phyloP scores from a whole-genome alignment of 495 filamentous ascomycete species.

The Daldinia caldariorum region DNA sequence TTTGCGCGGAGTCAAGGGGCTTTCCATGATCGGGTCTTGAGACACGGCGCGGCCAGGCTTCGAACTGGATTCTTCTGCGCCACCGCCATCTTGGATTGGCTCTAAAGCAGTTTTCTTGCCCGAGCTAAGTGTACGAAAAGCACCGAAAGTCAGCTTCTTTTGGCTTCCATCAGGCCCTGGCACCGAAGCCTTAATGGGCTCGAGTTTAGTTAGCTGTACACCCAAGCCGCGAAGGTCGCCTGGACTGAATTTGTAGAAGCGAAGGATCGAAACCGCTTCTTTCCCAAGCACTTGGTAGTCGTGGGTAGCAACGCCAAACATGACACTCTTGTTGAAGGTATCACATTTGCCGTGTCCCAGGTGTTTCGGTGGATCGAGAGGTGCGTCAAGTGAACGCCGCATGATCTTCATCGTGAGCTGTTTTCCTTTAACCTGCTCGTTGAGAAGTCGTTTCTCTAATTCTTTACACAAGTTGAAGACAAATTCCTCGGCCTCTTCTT shows the following conservation, averaged over 20 bases:
- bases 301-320: conserved; percentile 85
- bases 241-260: conserved; percentile 82
- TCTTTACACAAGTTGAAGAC: conserved; percentile 83
- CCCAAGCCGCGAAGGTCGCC: conserved; percentile 91
- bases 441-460: conserved; percentile 78
- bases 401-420: conserved; percentile 94
- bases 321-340: conserved; percentile 84
- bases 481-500: conserved; percentile 91
- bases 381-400: conserved; percentile 84
- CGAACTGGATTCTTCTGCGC: conserved; percentile 48
- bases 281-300: conserved; percentile 72
- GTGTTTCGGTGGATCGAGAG: conserved; percentile 92
- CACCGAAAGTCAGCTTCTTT: conserved; percentile 60
- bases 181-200: conserved; percentile 70
- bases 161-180: conserved; percentile 67
- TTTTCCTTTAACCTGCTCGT: conserved; percentile 84
- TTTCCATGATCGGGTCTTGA: conserved; percentile 54
- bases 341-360: conserved; percentile 96
- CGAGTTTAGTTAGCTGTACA: conserved; percentile 90
- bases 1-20: conserved; percentile 73
- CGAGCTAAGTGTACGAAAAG: conserved; percentile 32
- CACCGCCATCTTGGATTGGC: conserved; percentile 39
- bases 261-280: conserved; percentile 83
- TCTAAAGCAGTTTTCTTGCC: conserved; percentile 47
- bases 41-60: conserved; percentile 57